Percentiles rank a stretch among this genome's conserved stretches.
Conservation (phyloP, 2,329 filamentous ascomycete species). For the Colletotrichum sidae region DNA sequence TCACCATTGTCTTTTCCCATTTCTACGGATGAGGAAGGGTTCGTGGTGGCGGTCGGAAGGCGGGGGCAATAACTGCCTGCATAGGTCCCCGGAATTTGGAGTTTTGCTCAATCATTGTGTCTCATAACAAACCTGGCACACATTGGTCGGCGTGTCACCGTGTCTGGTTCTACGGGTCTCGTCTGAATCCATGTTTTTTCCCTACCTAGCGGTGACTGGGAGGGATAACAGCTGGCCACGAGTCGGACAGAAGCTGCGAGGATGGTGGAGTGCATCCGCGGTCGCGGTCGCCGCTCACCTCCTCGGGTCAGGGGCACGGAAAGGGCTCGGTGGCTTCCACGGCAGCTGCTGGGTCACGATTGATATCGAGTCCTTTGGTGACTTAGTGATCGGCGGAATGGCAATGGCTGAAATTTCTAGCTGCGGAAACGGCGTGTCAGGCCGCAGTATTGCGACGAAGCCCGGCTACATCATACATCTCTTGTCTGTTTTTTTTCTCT, state of each 20-base stretch:
- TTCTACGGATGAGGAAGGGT: conserved; percentile 49
- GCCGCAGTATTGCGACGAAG: conserved; percentile 52
- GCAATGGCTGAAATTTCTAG: conserved; percentile 42
- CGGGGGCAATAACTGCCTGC: conserved; percentile 46
- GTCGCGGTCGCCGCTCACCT: conserved; percentile 16
- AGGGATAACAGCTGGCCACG: conserved; percentile 32
- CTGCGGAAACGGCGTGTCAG: conserved; percentile 36
- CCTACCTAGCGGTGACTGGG: conserved; percentile 26
- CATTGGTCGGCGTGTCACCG: conserved; percentile 37
- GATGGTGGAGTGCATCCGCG: conserved; percentile 4
- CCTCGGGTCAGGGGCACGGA: conserved; percentile 12
- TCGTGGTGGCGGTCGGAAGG: conserved; percentile 45
- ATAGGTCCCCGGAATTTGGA: conserved; percentile 55
- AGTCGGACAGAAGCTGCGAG: conserved; percentile 29
- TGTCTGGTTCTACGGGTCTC: conserved; percentile 35
- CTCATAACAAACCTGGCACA: conserved; percentile 41
- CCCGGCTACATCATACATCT: conserved; percentile 59
- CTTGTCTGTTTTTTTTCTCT: conserved; percentile 54
- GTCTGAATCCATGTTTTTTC: conserved; percentile 29
- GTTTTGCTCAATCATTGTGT: conserved; percentile 51
- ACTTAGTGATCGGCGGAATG: conserved; percentile 36
- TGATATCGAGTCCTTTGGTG: conserved; percentile 39
- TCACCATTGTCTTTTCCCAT: conserved; percentile 47
- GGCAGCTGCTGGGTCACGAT: conserved; percentile 45
- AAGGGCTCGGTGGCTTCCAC: conserved; percentile 26